Conservation (phyloP, 176 grass and related monocot genomes). For the Tuctoria greenei region DNA sequence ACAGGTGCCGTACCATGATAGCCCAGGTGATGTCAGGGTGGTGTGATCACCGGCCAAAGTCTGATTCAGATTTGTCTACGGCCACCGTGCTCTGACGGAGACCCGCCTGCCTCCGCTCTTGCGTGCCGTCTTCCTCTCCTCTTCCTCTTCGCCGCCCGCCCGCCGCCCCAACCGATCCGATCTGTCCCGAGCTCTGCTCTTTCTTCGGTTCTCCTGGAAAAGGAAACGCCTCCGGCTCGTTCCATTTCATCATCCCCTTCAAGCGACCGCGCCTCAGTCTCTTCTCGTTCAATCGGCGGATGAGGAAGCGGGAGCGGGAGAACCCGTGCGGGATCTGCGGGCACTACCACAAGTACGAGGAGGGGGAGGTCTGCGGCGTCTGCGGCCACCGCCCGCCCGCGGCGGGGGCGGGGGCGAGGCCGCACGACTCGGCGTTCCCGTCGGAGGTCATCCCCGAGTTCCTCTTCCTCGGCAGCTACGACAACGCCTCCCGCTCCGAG, state of each 20-base stretch:
- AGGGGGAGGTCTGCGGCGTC: slow-evolving; percentile 84
- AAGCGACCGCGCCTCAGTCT: background rate
- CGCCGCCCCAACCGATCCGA: slow-evolving; percentile 8
- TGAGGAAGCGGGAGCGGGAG: slow-evolving; percentile 96
- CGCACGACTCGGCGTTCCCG: slow-evolving; percentile 65
- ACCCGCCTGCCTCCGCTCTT: background rate
- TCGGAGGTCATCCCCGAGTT: slow-evolving; percentile 77
- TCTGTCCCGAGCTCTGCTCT: background rate
- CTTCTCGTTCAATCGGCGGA: slow-evolving; percentile 22
- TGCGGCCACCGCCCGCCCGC: slow-evolving; percentile 73
- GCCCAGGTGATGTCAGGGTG: too few relatives aligned
- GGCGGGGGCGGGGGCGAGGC: background rate
- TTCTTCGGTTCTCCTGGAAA: too few relatives aligned
- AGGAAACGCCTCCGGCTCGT: background rate
- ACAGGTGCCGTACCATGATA: too few relatives aligned
- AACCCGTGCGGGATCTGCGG: slow-evolving; percentile 95
- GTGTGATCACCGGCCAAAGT: too few relatives aligned
- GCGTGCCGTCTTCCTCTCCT: background rate
- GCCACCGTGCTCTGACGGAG: background rate
- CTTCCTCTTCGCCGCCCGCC: background rate
- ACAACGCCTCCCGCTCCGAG: slow-evolving; percentile 86
- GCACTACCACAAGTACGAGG: slow-evolving; percentile 93
- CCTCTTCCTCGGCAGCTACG: slow-evolving; percentile 94
- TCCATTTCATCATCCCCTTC: slow-evolving; percentile 8
- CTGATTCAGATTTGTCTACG: too few relatives aligned